Base-by-base conservation (phyloP, 495 filamentous ascomycete genomes). In the Penicillium lagena region DNA sequence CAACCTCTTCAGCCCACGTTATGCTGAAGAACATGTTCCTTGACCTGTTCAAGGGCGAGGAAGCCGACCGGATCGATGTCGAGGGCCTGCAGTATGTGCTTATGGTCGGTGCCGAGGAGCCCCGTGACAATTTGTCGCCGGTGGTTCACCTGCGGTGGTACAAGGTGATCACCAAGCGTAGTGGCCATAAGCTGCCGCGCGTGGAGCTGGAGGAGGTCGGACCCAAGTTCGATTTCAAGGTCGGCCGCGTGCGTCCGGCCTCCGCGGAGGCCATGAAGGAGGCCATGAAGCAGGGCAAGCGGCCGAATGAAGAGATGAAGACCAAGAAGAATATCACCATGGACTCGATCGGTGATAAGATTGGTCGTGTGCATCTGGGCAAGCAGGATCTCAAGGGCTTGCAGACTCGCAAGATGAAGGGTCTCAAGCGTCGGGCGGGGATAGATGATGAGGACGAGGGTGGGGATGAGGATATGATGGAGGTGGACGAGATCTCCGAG, bases 371-470 rank as follows among this genome's bases (percentile, higher is more conserved):
- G 43, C 94, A 98, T 70, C 65, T 93, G 27, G 88, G 85, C 59
- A 89, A 86, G 74, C 88, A 96, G 67, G 91, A 97, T 69, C 75
- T 98, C 31, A 74, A 71, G 46, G 77, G 83, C 47, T 62, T 98
- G 66, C 93, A 97, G 79, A 96, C 89, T 37, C 79, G 93, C 59
- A 98, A 98, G 82, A 96, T 98, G 90, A 98, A 98, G 81, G 93
- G 93, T 46, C 65, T 98, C 51, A 97, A 97, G 79, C 74, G 94
- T 40, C 75, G 76, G 22, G 73, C 79, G 14, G 80, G 72, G 2
- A 73, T 68, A 28, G 78, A 76, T 39, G 69, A 64, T 32, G 64
- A 64, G 29, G 78, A 76, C 39, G 69, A 64, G 35, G 64, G 63
- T 9, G 58, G 63, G 27, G 57, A 60, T 37, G 56, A 43, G 30